Evolutionary conservation across 2,329 filamentous ascomycete species (phyloP).

Genomic region (Sporothrix protearum): DNA sequence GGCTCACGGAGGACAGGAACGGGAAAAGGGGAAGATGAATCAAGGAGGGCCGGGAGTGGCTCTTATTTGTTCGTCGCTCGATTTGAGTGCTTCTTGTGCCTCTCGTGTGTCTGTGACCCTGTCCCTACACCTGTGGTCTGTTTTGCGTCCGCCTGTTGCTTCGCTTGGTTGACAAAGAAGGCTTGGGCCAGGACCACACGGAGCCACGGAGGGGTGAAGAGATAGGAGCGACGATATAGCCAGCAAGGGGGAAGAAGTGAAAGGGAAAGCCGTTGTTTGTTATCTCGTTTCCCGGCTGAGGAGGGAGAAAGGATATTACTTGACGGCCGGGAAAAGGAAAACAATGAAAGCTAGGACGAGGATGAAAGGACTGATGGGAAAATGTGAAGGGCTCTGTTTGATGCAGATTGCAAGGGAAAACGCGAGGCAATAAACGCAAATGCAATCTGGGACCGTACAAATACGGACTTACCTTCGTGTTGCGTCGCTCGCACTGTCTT

Average conservation of each 20-base stretch:
- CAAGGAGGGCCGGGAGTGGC: slow-evolving; percentile 18
- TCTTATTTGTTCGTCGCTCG: slow-evolving; percentile 15
- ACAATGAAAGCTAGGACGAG: neutral
- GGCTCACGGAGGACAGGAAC: neutral
- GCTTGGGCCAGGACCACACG: neutral
- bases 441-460: neutral
- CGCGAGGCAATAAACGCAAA: neutral
- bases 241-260: neutral
- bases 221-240: slow-evolving; percentile 17
- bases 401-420: neutral
- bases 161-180: slow-evolving; percentile 9
- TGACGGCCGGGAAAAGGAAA: slow-evolving; percentile 13
- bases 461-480: neutral
- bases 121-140: neutral
- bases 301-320: neutral
- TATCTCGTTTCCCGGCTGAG: slow-evolving; percentile 13
- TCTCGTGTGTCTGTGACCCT: neutral
- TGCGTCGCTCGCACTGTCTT: neutral
- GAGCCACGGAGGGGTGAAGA: neutral
- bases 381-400: neutral
- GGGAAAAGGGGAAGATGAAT: neutral
- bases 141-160: neutral
- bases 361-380: neutral
- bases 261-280: neutral
- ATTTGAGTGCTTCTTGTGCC: neutral